phyloP scores from a whole-genome alignment of 495 filamentous ascomycete genomes.

The Xylaria curta region DNA sequence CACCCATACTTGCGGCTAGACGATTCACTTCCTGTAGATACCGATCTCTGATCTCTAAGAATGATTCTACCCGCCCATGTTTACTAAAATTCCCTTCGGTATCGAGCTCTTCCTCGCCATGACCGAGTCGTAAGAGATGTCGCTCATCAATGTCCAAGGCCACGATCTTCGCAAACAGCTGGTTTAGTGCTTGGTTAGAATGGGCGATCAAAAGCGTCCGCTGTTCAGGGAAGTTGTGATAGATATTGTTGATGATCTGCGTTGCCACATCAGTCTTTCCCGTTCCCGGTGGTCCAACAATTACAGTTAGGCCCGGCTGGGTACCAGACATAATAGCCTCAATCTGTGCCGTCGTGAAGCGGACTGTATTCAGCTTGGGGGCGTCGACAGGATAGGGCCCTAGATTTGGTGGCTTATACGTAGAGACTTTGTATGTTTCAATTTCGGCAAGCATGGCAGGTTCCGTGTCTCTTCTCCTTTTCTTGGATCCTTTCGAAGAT shows the following conservation, averaged over 20 bases:
- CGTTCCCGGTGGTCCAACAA: conserved; percentile 94
- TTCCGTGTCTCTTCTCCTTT: conserved; percentile 79
- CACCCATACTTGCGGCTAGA: conserved; percentile 80
- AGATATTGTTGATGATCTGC: conserved; percentile 98
- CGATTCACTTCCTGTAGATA: conserved; percentile 87
- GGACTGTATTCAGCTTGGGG: conserved; percentile 80
- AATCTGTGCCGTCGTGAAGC: conserved; percentile 89
- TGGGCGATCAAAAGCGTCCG: conserved; percentile 93
- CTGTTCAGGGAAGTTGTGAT: conserved; percentile 94
- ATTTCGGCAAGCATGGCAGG: conserved; percentile 61
- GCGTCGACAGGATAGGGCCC: conserved; percentile 91
- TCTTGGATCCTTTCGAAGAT: conserved; percentile 70
- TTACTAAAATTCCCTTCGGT: conserved; percentile 92
- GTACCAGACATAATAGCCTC: conserved; percentile 93
- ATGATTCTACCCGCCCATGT: conserved; percentile 91
- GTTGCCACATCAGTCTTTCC: conserved; percentile 99
- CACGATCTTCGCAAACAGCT: conserved; percentile 98
- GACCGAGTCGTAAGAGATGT: conserved; percentile 89
- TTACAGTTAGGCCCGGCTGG: conserved; percentile 92
- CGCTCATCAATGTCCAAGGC: conserved; percentile 94
- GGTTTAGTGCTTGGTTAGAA: conserved; percentile 97
- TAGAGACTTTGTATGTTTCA: conserved; percentile 79
- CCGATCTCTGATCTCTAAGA: conserved; percentile 83
- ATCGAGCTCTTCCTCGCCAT: conserved; percentile 92
- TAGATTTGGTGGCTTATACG: conserved; percentile 88